A percentile compares a stretch with the other conserved stretches of the same genome.
These are phyloP conservation scores for Blastocystis sp. DNA, from an alignment of 352 stramenopile species.

Conservation along the genomic window DNA sequence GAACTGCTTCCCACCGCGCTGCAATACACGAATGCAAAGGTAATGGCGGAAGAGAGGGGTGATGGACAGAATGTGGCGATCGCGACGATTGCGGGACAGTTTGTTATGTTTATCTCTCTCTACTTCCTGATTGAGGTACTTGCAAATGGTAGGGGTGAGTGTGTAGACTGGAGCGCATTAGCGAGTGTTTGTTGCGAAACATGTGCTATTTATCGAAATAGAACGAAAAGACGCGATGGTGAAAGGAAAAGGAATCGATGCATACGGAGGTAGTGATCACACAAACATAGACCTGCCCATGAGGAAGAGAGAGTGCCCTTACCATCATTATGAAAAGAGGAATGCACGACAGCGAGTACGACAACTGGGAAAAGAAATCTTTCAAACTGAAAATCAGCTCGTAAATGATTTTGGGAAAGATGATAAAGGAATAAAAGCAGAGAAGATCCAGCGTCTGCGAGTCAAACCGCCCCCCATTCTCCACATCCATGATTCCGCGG, in stretches of 20 bases:
- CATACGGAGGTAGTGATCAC: conserved; percentile 54
- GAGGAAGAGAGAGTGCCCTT: not conserved
- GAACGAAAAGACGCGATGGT: conserved; percentile 57
- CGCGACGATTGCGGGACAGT: conserved; percentile 28
- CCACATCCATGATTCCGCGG: conserved; percentile 48
- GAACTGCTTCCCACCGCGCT: conserved; percentile 57
- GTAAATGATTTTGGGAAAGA: conserved; percentile 48
- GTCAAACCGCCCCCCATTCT: not conserved
- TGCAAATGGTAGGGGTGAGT: not conserved
- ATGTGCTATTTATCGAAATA: conserved; percentile 19
- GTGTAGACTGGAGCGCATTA: conserved; percentile 55
- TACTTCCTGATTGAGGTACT: conserved; percentile 57
- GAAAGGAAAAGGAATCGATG: conserved; percentile 46
- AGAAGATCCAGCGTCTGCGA: conserved; percentile 45
- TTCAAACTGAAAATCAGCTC: conserved; percentile 37
- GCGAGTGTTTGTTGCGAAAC: conserved; percentile 12
- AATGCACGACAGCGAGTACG: conserved; percentile 56
- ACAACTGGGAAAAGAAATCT: conserved; percentile 41
- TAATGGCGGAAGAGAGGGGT: not conserved
- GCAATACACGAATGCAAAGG: conserved; percentile 24
- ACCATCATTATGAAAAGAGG: conserved; percentile 47
- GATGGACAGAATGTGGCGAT: conserved; percentile 34
- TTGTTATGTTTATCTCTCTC: conserved; percentile 62
- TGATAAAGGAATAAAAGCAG: conserved; percentile 42
- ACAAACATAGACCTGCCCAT: conserved; percentile 33